Base-by-base conservation (phyloP, 371 early-diverging fungal genomes). In the Chytridium lagenaria region DNA sequence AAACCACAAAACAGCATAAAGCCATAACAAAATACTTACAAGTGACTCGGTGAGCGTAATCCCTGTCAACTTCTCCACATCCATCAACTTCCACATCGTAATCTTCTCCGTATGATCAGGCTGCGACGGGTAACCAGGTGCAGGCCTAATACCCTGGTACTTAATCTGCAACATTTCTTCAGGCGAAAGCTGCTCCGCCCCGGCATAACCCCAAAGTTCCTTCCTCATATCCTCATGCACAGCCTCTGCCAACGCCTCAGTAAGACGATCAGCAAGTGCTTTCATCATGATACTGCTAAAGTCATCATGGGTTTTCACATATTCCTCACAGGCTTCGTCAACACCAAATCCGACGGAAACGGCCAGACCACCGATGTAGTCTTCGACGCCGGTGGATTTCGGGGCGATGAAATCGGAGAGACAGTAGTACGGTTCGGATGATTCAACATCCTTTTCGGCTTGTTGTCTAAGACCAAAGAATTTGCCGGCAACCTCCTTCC, bases 81-180 rank as follows among this genome's bases (percentile, higher is more conserved):
- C 83, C 70, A 90, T 91, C 40, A 95, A 68, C 38, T 90, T 78
- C 96, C 96, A 96, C 93, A 96, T 94, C 33, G 92, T 92, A 70
- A 72, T 68, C 89, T 95, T 96, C 81, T 96, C 95, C 0, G 94
- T 92, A 78, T 95, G 95, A 72, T 96, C 95, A 37, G 83, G 85
- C 68, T 81, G 81, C 10, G 71, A 74, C 44, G 81, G 81, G 73
- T 81, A 81, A 10, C 81, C 96, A 1, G 95, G 95, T 0, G 96
- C 96, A 23, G 96, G 95, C 28, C 96, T 91, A 73, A 95, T 96
- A 64, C 96, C 96, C 78, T 92, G 91, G 79, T 96, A 96, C 77
- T 94, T 94, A 73, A 95, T 89, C 74, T 91, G 87, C 80, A 95
- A 86, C 85, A 95, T 75, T 38, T 93, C 94, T 57, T 88, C 88